Evolutionary conservation across 1,284 basidiomycete genomes (phyloP).

Genomic region (Sporisorium graminicola): DNA sequence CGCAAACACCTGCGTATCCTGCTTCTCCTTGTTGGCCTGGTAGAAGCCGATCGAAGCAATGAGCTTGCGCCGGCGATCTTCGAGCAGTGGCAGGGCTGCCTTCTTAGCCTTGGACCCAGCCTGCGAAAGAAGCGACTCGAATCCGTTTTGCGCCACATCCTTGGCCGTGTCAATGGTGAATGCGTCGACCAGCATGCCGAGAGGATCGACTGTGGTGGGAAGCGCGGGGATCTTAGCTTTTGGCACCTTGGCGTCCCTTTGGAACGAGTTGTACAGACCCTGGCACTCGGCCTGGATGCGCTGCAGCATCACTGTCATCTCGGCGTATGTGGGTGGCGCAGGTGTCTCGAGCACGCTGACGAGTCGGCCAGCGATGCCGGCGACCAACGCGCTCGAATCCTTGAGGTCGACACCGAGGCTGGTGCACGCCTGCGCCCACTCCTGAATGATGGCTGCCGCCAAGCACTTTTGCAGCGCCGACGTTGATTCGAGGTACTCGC

Average conservation of each 20-base stretch:
- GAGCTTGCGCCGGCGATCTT: constrained; percentile 82
- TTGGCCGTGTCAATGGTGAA: constrained; percentile 88
- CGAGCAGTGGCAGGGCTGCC: constrained; percentile 78
- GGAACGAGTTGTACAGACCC: constrained; percentile 83
- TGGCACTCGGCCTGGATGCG: constrained; percentile 86
- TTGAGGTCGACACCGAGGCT: constrained; percentile 38
- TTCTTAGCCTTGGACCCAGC: constrained; percentile 78
- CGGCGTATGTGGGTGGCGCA: constrained; percentile 83
- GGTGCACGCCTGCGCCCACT: constrained; percentile 79
- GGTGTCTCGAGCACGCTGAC: constrained; percentile 82
- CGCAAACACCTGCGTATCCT: constrained; percentile 88
- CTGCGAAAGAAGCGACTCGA: constrained; percentile 74
- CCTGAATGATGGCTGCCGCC: constrained; percentile 85
- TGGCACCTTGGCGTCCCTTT: constrained; percentile 85
- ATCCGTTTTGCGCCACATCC: constrained; percentile 79
- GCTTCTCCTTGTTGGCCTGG: constrained; percentile 83
- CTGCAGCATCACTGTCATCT: constrained; percentile 86
- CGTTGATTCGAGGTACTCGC: constrained; percentile 83
- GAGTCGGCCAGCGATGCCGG: constrained; percentile 75
- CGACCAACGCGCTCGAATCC: constrained; percentile 31
- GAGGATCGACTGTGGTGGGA: constrained; percentile 80
- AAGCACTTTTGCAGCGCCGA: constrained; percentile 93
- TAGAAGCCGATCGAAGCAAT: constrained; percentile 85
- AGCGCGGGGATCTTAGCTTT: constrained; percentile 83
- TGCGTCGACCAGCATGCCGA: constrained; percentile 75